Percentiles rank a stretch among this genome's conserved stretches.
These are phyloP conservation scores for Tricholoma hemisulphureum DNA, from an alignment of 768 basidiomycete species.

Conservation along the genomic window DNA sequence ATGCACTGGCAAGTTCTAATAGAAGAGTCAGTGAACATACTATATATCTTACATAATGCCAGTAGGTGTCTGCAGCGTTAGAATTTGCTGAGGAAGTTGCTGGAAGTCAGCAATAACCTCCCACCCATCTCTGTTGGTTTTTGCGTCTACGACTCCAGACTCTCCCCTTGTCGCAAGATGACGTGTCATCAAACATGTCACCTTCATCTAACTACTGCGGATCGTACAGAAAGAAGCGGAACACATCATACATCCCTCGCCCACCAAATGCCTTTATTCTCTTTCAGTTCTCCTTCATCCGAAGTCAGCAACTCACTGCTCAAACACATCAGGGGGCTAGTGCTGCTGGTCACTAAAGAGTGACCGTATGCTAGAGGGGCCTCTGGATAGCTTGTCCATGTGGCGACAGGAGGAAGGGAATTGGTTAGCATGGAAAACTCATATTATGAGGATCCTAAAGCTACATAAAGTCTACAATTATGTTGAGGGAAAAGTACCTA, in stretches of 20 bases:
- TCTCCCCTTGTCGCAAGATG: neutral
- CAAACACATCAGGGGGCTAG: neutral
- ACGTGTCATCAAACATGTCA: slow-evolving; percentile 19
- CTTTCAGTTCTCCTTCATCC: slow-evolving; percentile 77
- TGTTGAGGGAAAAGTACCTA: too few relatives aligned
- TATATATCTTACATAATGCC: too few relatives aligned
- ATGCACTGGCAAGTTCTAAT: too few relatives aligned
- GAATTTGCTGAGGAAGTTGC: too few relatives aligned
- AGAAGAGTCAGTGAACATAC: too few relatives aligned
- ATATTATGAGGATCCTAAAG: too few relatives aligned
- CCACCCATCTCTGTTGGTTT: slow-evolving; percentile 18
- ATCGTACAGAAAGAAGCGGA: slow-evolving; percentile 61
- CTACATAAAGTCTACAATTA: too few relatives aligned
- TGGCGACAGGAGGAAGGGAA: neutral
- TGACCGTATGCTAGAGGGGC: neutral
- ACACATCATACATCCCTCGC: slow-evolving; percentile 75
- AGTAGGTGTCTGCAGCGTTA: too few relatives aligned
- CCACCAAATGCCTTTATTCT: slow-evolving; percentile 87
- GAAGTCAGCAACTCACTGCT: slow-evolving; percentile 47
- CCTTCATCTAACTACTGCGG: slow-evolving; percentile 34
- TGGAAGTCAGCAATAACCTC: too few relatives aligned
- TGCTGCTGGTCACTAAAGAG: neutral
- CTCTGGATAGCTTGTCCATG: neutral
- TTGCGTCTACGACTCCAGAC: slow-evolving; percentile 18
- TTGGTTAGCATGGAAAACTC: too few relatives aligned